A percentile compares a stretch with the other conserved stretches of the same genome.
Evolutionary conservation across 2,329 filamentous ascomycete genomes (phyloP).

Genomic region (Fusarium hainanense): DNA sequence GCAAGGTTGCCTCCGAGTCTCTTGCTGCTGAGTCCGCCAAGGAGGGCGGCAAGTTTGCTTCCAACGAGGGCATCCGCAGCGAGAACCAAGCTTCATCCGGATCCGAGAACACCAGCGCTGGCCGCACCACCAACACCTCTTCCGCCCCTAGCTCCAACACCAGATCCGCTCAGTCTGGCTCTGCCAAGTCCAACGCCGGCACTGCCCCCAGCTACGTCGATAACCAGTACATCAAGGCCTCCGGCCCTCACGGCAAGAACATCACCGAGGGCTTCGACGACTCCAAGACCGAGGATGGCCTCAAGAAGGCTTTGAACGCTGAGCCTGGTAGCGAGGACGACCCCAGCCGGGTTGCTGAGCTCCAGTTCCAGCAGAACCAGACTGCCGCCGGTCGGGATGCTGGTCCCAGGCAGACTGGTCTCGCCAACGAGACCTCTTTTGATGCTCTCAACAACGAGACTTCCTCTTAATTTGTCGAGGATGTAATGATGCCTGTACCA

Average conservation of each 20-base stretch:
- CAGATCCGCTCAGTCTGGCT: conserved; percentile 12
- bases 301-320: conserved; percentile 53
- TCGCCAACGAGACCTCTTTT: conserved; percentile 46
- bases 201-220: conserved; percentile 55
- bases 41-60: conserved; percentile 68
- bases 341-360: conserved; percentile 59
- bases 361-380: conserved; percentile 51
- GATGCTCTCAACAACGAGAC: conserved; percentile 48
- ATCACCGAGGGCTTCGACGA: conserved; percentile 54
- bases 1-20: conserved; percentile 73
- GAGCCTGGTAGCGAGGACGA: conserved; percentile 62
- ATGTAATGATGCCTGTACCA: neutral
- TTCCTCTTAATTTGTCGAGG: conserved; percentile 40
- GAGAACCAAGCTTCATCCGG: conserved; percentile 32
- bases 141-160: conserved; percentile 5
- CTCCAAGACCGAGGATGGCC: conserved; percentile 50
- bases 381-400: conserved; percentile 40
- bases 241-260: conserved; percentile 58
- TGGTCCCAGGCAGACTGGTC: conserved; percentile 43
- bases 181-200: conserved; percentile 16
- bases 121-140: conserved; percentile 10
- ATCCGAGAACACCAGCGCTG: conserved; percentile 13
- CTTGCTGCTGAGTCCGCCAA: conserved; percentile 79
- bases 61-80: conserved; percentile 63
- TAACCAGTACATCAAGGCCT: conserved; percentile 47